Conservation (phyloP, 371 early-diverging fungal genomes). For the Massospora cicadina region DNA sequence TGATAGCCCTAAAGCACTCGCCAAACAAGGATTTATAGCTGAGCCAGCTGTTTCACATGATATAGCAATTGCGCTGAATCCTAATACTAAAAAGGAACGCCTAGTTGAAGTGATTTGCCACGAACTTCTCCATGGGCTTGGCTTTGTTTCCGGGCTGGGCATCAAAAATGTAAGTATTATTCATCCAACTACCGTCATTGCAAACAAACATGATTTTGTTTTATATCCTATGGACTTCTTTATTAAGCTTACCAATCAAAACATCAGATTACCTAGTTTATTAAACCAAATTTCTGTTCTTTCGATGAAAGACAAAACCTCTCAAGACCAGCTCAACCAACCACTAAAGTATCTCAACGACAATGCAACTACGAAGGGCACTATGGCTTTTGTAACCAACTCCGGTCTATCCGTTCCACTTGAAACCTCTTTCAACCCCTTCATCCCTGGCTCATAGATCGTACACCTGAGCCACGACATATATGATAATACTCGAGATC, state of each 20-base stretch:
- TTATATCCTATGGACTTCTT: too few species aligned
- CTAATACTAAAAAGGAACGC: background rate
- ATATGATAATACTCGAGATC: constrained; percentile 25
- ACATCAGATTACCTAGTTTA: too few species aligned
- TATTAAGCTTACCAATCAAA: too few species aligned
- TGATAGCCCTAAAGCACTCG: background rate
- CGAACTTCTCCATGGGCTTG: constrained; percentile 43
- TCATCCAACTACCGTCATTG: too few species aligned
- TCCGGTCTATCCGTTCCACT: constrained; percentile 9
- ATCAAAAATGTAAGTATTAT: too few species aligned
- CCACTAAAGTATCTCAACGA: too few species aligned
- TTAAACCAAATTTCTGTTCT: too few species aligned
- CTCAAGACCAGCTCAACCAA: too few species aligned
- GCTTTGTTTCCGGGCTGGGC: constrained; percentile 30
- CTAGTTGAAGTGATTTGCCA: constrained; percentile 28
- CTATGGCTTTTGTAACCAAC: background rate
- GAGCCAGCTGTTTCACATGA: background rate
- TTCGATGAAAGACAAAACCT: too few species aligned
- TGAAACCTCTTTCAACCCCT: constrained; percentile 20
- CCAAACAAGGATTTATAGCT: background rate
- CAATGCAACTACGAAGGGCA: background rate
- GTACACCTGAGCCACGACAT: constrained; percentile 25
- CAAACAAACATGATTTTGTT: too few species aligned
- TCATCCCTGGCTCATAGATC: constrained; percentile 25
- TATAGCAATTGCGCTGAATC: background rate